A percentile compares a stretch with the other conserved stretches of the same genome.
These are phyloP conservation scores for Tritrichomonas musculus DNA, from an alignment of 208 protist species.

Conservation along the genomic window DNA sequence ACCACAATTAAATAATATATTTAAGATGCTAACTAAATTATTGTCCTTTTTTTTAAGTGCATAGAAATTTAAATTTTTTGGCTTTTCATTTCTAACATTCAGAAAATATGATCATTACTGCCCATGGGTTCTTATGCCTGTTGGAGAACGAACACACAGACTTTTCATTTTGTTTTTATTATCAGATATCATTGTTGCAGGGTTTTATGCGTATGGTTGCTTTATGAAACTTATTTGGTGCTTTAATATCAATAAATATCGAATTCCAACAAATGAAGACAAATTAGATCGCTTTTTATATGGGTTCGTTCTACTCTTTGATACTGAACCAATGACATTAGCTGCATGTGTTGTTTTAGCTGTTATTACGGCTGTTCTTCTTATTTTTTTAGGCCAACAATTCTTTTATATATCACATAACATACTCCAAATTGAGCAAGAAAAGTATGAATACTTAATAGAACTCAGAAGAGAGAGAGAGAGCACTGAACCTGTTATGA, in stretches of 20 bases:
- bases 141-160: conserved; percentile 18
- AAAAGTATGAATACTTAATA: not conserved
- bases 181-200: not conserved
- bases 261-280: not conserved
- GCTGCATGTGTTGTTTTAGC: not conserved
- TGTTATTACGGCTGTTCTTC: not conserved
- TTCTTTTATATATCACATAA: not conserved
- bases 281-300: not conserved
- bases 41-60: no score
- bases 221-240: not conserved
- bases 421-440: not conserved
- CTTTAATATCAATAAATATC: not conserved
- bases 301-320: not conserved
- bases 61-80: no score
- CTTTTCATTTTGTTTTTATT: not conserved
- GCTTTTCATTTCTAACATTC: not conserved
- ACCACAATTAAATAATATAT: no score
- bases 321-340: not conserved
- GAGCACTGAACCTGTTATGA: not conserved
- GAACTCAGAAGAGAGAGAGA: not conserved
- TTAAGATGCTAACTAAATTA: no score
- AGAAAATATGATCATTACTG: conserved; percentile 26
- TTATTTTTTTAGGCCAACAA: not conserved
- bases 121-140: not conserved
- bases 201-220: not conserved